A percentile compares a stretch with the other conserved stretches of the same genome.
Conservation (phyloP, 176 grass and related monocot genomes). For the Oryza rufipogon region DNA sequence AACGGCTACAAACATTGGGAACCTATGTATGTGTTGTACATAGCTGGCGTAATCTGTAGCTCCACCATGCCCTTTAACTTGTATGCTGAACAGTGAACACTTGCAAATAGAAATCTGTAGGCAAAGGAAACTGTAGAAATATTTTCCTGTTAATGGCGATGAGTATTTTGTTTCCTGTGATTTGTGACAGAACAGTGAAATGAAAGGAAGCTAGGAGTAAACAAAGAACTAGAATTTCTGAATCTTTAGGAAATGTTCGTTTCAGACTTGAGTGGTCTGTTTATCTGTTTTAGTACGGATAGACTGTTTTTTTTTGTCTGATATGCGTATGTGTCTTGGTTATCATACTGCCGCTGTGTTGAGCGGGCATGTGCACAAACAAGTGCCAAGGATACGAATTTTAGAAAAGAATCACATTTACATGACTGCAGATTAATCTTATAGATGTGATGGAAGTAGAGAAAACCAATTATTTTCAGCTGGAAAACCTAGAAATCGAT, state of each 20-base stretch:
- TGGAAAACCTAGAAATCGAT: too few relatives aligned
- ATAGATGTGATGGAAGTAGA: too few relatives aligned
- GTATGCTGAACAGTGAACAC: neutral
- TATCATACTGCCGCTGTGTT: too few relatives aligned
- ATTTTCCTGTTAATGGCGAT: neutral
- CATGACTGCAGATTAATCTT: too few relatives aligned
- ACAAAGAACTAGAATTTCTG: neutral
- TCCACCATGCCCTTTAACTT: neutral
- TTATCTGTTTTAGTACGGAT: too few relatives aligned
- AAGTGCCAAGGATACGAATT: too few relatives aligned
- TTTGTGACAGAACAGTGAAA: neutral
- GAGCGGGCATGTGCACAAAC: too few relatives aligned
- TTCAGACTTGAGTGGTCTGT: neutral
- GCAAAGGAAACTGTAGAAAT: neutral
- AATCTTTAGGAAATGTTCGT: neutral
- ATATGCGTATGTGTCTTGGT: too few relatives aligned
- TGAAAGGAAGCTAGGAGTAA: neutral
- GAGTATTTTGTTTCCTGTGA: neutral
- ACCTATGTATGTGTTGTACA: conserved; percentile 33
- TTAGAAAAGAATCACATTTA: too few relatives aligned
- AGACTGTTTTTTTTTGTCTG: too few relatives aligned
- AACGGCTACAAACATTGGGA: conserved; percentile 21
- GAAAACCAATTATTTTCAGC: too few relatives aligned
- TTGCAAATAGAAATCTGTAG: conserved; percentile 19
- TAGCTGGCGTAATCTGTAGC: conserved; percentile 9